Percentiles rank a stretch among this genome's conserved stretches.
phyloP scores from a whole-genome alignment of 176 grass and related monocot species.

The Oryza australiensis region DNA sequence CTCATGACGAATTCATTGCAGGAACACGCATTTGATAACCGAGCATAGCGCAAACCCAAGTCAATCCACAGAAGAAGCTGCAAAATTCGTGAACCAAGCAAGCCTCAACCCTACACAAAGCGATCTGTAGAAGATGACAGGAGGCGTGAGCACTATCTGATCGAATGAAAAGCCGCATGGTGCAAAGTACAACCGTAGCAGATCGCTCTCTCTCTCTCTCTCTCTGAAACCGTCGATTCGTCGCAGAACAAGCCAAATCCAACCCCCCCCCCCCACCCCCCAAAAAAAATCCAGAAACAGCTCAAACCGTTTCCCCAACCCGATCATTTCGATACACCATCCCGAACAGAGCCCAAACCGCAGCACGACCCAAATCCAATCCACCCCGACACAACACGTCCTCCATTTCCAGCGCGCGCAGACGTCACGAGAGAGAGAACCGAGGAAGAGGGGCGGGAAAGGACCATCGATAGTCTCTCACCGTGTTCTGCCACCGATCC shows the following conservation, averaged over 20 bases:
- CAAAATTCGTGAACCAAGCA: background rate
- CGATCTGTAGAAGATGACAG: background rate
- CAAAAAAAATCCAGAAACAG: background rate
- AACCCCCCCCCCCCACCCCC: no score
- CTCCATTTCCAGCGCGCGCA: background rate
- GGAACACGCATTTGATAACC: background rate
- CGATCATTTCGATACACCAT: background rate
- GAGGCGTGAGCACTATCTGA: background rate
- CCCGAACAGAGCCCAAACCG: background rate
- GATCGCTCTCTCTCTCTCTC: background rate
- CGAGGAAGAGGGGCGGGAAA: no score
- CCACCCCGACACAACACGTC: background rate
- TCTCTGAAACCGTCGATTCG: background rate
- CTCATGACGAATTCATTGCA: background rate
- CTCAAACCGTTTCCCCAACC: background rate
- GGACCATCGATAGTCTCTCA: background rate
- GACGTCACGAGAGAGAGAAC: background rate
- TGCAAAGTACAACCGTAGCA: background rate
- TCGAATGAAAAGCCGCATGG: background rate
- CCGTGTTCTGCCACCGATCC: slow-evolving; percentile 99
- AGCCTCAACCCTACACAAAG: background rate
- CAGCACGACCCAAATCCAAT: slow-evolving; percentile 9
- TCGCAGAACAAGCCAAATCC: background rate
- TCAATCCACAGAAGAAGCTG: background rate
- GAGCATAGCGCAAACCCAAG: background rate